Evolutionary conservation across 768 basidiomycete species (phyloP), one percentile per base, ranked within the genome.

Genomic region (Suillus fuscotomentosus): DNA sequence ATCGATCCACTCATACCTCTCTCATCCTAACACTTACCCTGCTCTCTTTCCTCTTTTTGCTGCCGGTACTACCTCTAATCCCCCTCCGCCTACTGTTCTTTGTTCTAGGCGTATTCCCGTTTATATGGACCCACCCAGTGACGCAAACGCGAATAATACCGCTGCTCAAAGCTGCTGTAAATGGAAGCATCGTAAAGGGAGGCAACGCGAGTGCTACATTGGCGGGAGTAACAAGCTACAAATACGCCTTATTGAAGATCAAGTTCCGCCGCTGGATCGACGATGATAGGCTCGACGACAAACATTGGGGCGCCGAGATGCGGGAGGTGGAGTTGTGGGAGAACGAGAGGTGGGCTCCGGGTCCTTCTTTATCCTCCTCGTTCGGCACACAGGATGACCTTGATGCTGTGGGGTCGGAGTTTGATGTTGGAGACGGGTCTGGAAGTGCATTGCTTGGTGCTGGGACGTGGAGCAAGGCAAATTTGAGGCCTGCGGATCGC

Each of bases 301-400:
- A 70, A 36, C 85, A 84, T 51, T 93, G 91, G 90, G 78, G 75
- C 0, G 79, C 87, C 2, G 85, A 89, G 70, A 81, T 88, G 76
- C 74, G 84, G 7, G 83, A 87, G 41, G 90, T 94, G 17, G 89
- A 91, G 73, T 71, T 94, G 27, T 94, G 85, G 80, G 92, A 94
- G 79, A 94, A 93, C 75, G 90, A 94, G 72, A 81, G 92, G 20
- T 88, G 83, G 77, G 71, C 74, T 42, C 73, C 75, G 39, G 64
- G 57, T 3, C 57, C 57, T 27, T 24, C 38, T 41, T 39, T 5
- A 3, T 59, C 57, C 3, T 59, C 56, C 17, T 59, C 56, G 0
- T 59, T 41, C 9, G 10, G 24, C 22, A 17, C 41, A 20, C 57
- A 31, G 57, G 57, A 59, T 42, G 57, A 59, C 7, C 17, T 42